Evolutionary conservation across 108 stramenopile genomes (phyloP), one percentile per base, ranked within the genome.

Genomic region (Aurantiochytrium sp.): DNA sequence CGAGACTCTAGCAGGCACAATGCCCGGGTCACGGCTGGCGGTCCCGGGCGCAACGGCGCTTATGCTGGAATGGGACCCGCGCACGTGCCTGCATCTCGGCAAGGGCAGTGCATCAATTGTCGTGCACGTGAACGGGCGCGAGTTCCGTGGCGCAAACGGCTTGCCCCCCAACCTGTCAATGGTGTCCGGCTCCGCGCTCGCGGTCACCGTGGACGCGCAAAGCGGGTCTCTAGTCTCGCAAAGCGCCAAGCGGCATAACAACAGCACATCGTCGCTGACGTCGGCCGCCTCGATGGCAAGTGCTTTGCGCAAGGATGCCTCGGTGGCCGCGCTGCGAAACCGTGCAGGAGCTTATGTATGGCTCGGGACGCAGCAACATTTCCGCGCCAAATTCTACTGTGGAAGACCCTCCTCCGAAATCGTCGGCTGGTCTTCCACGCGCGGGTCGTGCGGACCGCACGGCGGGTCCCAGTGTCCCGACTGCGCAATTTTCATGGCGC

Each of bases 281-380:
- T 52, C 50, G 3, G 50, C 17, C 50, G 50, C 8, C 50, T 52
- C 50, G 50, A 17, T 17, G 2, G 50, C 15, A 52, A 52, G 50
- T 17, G 17, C 42, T 6, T 12, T n/a, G 73, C 42, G 42, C n/a
- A 81, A 48, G 42, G 73, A 81, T 3, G 45, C 32, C 17, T 12
- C 73, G 6, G 73, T 81, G 39, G 73, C 73, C 0, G 73, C 24
- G 19, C 39, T 81, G 73, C 73, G 45, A 1, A 81, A 81, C 3
- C 73, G 73, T 1, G 73, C 73, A 24, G 73, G 73, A 6, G 73
- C 73, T 12, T 81, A 81, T 24, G 30, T 81, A n/a, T 81, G 73
- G 73, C 73, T 81, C 12, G 73, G 73, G 8, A 81, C 73, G 42
- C 39, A n/a, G 39, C 12, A 41, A 19, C 45, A 81, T 24, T 81